Conservation (phyloP, 2,329 filamentous ascomycete species). For the Phialophora verrucosa region DNA sequence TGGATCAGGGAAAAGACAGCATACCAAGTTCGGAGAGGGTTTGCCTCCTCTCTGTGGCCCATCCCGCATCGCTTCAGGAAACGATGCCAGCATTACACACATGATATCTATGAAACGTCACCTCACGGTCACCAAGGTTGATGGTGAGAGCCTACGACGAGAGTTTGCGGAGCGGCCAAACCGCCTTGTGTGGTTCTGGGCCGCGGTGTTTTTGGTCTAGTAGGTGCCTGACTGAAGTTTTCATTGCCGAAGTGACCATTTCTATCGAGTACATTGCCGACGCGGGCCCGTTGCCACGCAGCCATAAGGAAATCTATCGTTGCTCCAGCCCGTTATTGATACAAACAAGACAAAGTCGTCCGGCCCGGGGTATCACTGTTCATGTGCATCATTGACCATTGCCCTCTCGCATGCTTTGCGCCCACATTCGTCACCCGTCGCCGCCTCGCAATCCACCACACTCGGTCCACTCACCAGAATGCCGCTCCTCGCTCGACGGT, state of each 20-base stretch:
- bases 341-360: neutral
- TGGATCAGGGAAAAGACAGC: neutral
- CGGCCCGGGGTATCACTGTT: slow-evolving; percentile 6
- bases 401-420: neutral
- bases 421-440: neutral
- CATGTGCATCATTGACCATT: neutral
- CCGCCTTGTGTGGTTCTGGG: neutral
- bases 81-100: neutral
- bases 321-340: neutral
- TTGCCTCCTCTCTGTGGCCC: neutral
- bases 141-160: neutral
- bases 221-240: neutral
- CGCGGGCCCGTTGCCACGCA: neutral
- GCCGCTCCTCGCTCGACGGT: neutral
- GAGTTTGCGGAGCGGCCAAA: neutral
- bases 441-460: neutral
- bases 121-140: neutral
- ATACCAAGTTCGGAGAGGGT: neutral
- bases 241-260: neutral
- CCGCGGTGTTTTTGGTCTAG: neutral
- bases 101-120: neutral
- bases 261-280: neutral
- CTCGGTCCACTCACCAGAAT: slow-evolving; percentile 2
- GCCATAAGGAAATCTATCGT: neutral
- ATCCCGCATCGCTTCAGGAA: neutral